Base-by-base conservation (phyloP, 805 yeast genomes). In the Tetrapisispora nanseiensis region DNA sequence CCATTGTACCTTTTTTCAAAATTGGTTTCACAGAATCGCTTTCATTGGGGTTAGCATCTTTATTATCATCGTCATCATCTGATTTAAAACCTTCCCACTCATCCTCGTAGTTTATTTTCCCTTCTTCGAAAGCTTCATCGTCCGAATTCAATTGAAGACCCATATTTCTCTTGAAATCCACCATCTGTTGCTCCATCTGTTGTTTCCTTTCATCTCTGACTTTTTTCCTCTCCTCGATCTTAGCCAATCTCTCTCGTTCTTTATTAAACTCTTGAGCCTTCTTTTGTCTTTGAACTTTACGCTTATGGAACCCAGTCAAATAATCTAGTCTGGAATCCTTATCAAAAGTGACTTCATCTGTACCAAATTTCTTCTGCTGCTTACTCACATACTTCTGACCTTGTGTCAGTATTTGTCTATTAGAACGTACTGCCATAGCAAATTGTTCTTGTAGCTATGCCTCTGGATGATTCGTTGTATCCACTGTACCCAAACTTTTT, bases 241-340 rank as follows among this genome's bases (percentile, higher is more conserved):
- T 75, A 2, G 78, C 78, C 49, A 76, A 66, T 44, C 89, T 71
- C 5, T 82, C 92, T 57, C 81, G 84, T 57, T 89, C 95, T 51
- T 81, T 79, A 39, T 75, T 75, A 53, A 70, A 78, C 46, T 75
- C 85, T 51, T 76, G 78, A 0, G 97, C 97, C 49, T 81, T 79
- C 66, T 86, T 89, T 65, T 84, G 83, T 61, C 97, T 74, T 56
- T 84, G 84, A 15, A 90, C 60, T 60, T 90, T 90, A 56, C 98
- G 75, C 66, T 90, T 90, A 63, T 92, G 97, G 62, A 90, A 90
- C 32, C 98, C 98, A 3, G 97, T 90, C 51, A 90, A 67, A 61
- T 79, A 90, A 46, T 90, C 95, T 61, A 71, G 65, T 59, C 97
- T 68, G n/a, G 82, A 74, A 16, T 74, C 83, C 48, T 78, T 76